Evolutionary conservation across 2,329 filamentous ascomycete genomes (phyloP), one percentile per base, ranked within the genome.

Genomic region (Bipolaris oryzae): DNA sequence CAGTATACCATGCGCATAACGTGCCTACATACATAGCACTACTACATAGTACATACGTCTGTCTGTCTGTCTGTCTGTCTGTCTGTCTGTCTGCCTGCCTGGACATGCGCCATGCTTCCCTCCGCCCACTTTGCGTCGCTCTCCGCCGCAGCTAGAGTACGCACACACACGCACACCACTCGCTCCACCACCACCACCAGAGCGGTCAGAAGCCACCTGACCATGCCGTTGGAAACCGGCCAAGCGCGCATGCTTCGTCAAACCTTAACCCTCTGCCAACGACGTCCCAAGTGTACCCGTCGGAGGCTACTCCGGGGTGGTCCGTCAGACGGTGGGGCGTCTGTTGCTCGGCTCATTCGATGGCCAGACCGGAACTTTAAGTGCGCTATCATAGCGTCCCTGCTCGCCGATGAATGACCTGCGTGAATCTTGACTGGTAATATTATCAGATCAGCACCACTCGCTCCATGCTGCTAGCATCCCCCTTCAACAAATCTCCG

Each of bases 271-370:
- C 28, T 15, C 48, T 55, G 46, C 46, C 42, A 44, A 28, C 42
- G 23, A 43, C 20, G 15, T 62, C 35, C 57, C 54, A 60, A 50
- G 53, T 37, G 25, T 52, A 35, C 20, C 39, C 45, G 15, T 18
- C 67, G 66, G 67, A 68, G 31, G 39, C 38, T 21, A 44, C 62
- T 70, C 67, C 67, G 64, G 58, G 46, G 49, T 51, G 51, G 54
- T 55, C 50, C 54, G 59, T 43, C 67, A 34, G 56, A 48, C 48
- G 28, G 34, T 50, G 35, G 52, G 41, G 23, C 42, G n/a, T 28
- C 28, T 31, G 16, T 31, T 34, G 38, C 48, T 52, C 48, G 48
- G 53, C 35, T 18, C 34, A 41, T 52, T 37, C 13, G 9, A 34
- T 18, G 48, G 33, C 35, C 42, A 46, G 42, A 42, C 53, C 48